Conservation (phyloP, 495 filamentous ascomycete species). For the Letharia columbiana region DNA sequence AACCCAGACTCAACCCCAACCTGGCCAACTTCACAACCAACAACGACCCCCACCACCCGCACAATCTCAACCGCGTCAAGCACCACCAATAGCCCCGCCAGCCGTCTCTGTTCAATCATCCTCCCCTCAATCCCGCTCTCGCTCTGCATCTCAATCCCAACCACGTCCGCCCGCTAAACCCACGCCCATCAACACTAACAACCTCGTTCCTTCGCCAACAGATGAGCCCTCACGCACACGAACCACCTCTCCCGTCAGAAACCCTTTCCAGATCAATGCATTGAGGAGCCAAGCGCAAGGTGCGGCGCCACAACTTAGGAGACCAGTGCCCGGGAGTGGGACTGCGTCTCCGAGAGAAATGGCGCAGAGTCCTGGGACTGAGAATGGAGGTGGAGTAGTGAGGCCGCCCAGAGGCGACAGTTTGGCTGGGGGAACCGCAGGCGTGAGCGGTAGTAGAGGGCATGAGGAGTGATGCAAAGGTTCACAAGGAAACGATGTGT, state of each 20-base stretch:
- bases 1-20: not conserved
- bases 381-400: not conserved
- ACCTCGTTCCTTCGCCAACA: conserved; percentile 10
- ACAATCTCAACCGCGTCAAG: conserved; percentile 12
- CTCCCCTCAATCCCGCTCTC: not conserved
- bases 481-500: not conserved
- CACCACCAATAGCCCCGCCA: conserved; percentile 7
- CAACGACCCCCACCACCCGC: conserved; percentile 10
- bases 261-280: conserved; percentile 22
- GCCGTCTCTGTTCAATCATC: not conserved
- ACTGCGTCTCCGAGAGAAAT: conserved; percentile 16
- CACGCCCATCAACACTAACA: conserved; percentile 1
- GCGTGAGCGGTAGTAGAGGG: not conserved
- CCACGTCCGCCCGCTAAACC: conserved; percentile 1
- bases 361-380: not conserved
- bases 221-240: conserved; percentile 8
- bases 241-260: conserved; percentile 14
- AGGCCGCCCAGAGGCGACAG: conserved; percentile 21
- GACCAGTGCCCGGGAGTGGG: conserved; percentile 20
- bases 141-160: conserved; percentile 1
- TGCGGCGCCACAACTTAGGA: conserved; percentile 17
- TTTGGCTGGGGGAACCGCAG: not conserved
- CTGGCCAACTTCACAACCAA: conserved; percentile 8
- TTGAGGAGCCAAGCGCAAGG: conserved; percentile 22
- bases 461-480: not conserved